Percentiles rank a stretch among this genome's conserved stretches.
Evolutionary conservation across 2,329 filamentous ascomycete genomes (phyloP).

Genomic region (Taxawa tesnikishii): DNA sequence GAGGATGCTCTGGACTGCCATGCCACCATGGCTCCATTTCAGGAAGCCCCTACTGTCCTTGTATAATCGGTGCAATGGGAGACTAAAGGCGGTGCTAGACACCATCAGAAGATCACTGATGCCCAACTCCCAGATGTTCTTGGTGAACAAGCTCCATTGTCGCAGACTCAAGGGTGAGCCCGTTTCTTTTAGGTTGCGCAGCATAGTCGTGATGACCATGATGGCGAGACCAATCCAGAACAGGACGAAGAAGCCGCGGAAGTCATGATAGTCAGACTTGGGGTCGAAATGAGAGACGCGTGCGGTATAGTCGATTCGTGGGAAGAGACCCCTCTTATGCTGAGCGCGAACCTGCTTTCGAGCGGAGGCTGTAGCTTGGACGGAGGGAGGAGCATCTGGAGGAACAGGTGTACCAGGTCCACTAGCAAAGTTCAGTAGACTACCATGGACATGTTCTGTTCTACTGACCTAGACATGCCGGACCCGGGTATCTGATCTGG

Average conservation of each 20-base stretch:
- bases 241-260: slow-evolving; percentile 92
- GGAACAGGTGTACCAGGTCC: slow-evolving; percentile 68
- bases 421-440: slow-evolving; percentile 6
- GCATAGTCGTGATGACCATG: slow-evolving; percentile 90
- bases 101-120: slow-evolving; percentile 82
- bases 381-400: slow-evolving; percentile 84
- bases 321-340: slow-evolving; percentile 75
- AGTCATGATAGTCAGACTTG: slow-evolving; percentile 81
- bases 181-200: slow-evolving; percentile 88
- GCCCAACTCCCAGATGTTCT: slow-evolving; percentile 79
- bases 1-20: slow-evolving; percentile 70
- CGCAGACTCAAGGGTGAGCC: slow-evolving; percentile 73
- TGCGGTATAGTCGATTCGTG: slow-evolving; percentile 80
- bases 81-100: slow-evolving; percentile 53
- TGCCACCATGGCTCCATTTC: slow-evolving; percentile 67
- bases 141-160: slow-evolving; percentile 79
- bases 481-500: slow-evolving; percentile 4
- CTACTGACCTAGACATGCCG: slow-evolving; percentile 7
- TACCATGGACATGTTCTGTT: neutral
- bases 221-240: slow-evolving; percentile 97
- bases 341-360: slow-evolving; percentile 66
- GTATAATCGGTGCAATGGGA: slow-evolving; percentile 62
- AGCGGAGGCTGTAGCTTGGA: slow-evolving; percentile 71
- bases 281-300: slow-evolving; percentile 95
- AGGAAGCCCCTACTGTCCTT: slow-evolving; percentile 44